Conservation (phyloP, 2,329 filamentous ascomycete genomes). For the Sporothrix sp. region DNA sequence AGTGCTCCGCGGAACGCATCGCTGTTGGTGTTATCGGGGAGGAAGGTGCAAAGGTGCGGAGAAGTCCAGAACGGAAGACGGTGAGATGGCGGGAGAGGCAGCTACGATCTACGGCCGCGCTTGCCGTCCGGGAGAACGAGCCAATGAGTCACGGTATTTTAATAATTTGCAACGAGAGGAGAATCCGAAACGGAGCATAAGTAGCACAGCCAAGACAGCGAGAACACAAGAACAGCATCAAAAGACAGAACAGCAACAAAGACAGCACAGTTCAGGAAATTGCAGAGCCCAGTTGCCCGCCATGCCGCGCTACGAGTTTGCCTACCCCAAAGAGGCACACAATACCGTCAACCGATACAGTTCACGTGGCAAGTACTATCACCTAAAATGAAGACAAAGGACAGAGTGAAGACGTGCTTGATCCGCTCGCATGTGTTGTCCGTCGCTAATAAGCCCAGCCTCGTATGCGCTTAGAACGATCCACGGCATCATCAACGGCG, state of each 20-base stretch:
- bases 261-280: neutral
- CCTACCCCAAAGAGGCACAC: slow-evolving; percentile 53
- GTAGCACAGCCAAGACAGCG: neutral
- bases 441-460: slow-evolving; percentile 32
- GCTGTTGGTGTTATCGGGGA: slow-evolving; percentile 2
- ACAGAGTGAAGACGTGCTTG: too few species aligned
- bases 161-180: slow-evolving; percentile 1
- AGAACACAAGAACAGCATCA: neutral
- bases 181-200: neutral
- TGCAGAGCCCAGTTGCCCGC: slow-evolving; percentile 13
- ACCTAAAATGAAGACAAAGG: too few species aligned
- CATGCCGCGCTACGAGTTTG: slow-evolving; percentile 36
- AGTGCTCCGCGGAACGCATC: neutral
- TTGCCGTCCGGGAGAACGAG: neutral
- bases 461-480: slow-evolving; percentile 64
- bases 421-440: neutral
- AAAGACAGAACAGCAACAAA: neutral
- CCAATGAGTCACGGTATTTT: slow-evolving; percentile 12
- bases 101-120: neutral
- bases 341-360: slow-evolving; percentile 61
- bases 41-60: neutral
- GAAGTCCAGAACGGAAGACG: neutral
- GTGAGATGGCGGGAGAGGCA: too few species aligned
- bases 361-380: slow-evolving; percentile 42
- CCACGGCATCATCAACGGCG: slow-evolving; percentile 63